These are phyloP conservation scores for Mesembryanthemum crystallinum DNA, from an alignment of 148 eudicot genomes.

Conservation along the genomic window DNA sequence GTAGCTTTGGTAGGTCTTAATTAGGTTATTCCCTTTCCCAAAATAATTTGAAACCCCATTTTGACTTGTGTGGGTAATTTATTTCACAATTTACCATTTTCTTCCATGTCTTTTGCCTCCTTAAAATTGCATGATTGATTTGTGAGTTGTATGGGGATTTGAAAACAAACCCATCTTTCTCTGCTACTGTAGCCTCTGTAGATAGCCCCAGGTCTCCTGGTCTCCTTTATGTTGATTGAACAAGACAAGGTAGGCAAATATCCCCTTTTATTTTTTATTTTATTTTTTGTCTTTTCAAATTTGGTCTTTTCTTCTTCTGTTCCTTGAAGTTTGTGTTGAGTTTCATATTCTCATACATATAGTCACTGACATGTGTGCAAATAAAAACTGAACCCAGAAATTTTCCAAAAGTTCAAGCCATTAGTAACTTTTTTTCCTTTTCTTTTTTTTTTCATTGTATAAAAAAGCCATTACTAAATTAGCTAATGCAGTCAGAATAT, in stretches of 20 bases:
- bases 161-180: slow-evolving; percentile 6
- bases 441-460: background rate
- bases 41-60: too few relatives aligned
- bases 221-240: slow-evolving; percentile 2
- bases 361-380: slow-evolving; percentile 22
- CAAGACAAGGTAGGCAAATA: background rate
- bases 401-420: background rate
- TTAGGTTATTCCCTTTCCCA: background rate
- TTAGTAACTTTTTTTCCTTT: background rate
- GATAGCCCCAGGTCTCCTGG: too few relatives aligned
- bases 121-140: slow-evolving; percentile 6
- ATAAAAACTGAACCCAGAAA: background rate
- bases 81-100: background rate
- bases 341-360: background rate
- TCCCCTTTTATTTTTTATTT: background rate
- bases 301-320: slow-evolving; percentile 2
- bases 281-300: background rate
- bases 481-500: background rate
- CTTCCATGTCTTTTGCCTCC: background rate
- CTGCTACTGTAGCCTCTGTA: background rate
- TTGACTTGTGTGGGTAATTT: too few relatives aligned
- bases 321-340: slow-evolving; percentile 40
- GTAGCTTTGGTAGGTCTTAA: background rate
- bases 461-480: background rate
- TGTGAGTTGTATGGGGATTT: slow-evolving; percentile 7